Percentiles rank a stretch among this genome's conserved stretches.
Conservation (phyloP, 75 land plant genomes). For the Cunninghamia lanceolata region DNA sequence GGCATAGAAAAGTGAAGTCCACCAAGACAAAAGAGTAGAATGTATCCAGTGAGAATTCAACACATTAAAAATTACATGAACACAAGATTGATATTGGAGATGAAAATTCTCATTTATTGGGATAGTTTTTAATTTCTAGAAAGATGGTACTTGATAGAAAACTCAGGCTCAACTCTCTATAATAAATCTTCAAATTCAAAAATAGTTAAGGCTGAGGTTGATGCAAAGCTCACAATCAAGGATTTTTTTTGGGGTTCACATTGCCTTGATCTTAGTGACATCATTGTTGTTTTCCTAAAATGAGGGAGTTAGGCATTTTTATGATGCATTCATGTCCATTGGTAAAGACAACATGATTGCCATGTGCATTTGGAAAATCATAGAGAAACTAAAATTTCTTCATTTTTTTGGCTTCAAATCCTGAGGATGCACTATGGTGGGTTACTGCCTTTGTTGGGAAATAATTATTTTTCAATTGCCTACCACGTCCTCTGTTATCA, state of each 20-base stretch:
- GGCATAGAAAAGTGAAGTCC: conserved; percentile 32
- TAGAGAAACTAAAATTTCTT: conserved; percentile 60
- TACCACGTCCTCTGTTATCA: conserved; percentile 60
- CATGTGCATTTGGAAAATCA: conserved; percentile 49
- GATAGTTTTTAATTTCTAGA: conserved; percentile 61
- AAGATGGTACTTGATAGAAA: conserved; percentile 51
- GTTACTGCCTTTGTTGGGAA: conserved; percentile 77
- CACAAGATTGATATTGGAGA: conserved; percentile 74
- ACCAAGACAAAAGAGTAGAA: conserved; percentile 16
- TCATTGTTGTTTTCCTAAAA: conserved; percentile 79
- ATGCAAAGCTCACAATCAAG: conserved; percentile 76
- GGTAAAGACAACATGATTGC: conserved; percentile 43
- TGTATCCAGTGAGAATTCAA: conserved; percentile 15
- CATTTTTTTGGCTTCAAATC: conserved; percentile 71
- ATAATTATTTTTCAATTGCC: conserved; percentile 65
- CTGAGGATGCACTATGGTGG: conserved; percentile 84
- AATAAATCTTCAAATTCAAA: conserved; percentile 27
- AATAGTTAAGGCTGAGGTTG: conserved; percentile 25
- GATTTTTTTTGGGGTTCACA: conserved; percentile 72
- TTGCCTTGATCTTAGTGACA: conserved; percentile 57
- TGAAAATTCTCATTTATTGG: conserved; percentile 74
- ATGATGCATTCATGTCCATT: conserved; percentile 81
- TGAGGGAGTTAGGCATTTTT: conserved; percentile 65
- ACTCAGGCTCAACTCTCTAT: conserved; percentile 21
- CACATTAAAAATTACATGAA: conserved; percentile 33